phyloP scores from a whole-genome alignment of 768 basidiomycete genomes.

The Lepiota brunneoincarnata region DNA sequence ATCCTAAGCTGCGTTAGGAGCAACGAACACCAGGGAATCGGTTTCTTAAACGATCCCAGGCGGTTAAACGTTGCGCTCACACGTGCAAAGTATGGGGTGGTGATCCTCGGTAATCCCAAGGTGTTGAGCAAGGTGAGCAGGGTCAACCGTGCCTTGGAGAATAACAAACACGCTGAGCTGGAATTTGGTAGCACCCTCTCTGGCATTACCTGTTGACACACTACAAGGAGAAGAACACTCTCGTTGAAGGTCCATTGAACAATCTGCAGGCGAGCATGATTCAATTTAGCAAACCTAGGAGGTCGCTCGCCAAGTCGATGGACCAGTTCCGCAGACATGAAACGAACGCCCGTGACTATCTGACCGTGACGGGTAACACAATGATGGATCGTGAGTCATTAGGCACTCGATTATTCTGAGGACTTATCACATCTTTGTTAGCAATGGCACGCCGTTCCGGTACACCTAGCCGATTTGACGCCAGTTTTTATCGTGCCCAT shows the following conservation, averaged over 20 bases:
- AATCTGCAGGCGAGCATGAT: conserved; percentile 99
- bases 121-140: conserved; percentile 90
- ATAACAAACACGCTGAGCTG: conserved; percentile 9
- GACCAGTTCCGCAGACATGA: conserved; percentile 94
- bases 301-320: conserved; percentile 84
- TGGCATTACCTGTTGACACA: conserved; percentile 99
- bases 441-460: conserved; percentile 69
- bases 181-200: conserved; percentile 74
- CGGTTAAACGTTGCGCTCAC: conserved; percentile 96
- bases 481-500: conserved; percentile 93
- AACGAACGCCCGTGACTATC: conserved; percentile 81
- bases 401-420: not conserved
- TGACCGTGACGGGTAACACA: conserved; percentile 40
- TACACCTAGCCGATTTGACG: conserved; percentile 92
- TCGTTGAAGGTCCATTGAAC: conserved; percentile 95
- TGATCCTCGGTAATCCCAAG: conserved; percentile 99
- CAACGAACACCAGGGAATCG: conserved; percentile 99
- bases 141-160: not conserved
- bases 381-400: conserved; percentile 50
- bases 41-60: conserved; percentile 97
- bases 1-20: conserved; percentile 96
- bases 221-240: conserved; percentile 92
- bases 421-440: conserved; percentile 13
- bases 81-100: conserved; percentile 96
- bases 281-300: conserved; percentile 96